A percentile compares a stretch with the other conserved stretches of the same genome.
Evolutionary conservation across 352 stramenopile genomes (phyloP).

Genomic region (Globisporangium cylindrosporum): DNA sequence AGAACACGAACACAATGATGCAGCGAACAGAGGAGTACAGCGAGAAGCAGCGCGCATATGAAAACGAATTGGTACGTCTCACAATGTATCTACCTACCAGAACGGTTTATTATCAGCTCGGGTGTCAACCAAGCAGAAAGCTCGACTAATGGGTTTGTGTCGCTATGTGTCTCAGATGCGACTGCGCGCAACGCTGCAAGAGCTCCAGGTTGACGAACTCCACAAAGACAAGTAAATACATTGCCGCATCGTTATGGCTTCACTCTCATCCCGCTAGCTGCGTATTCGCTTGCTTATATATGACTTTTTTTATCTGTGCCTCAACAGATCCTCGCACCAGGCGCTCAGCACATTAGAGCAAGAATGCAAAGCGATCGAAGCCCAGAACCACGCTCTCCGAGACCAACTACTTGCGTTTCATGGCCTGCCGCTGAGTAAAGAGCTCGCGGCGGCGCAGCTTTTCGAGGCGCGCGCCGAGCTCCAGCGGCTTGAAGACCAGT

Average conservation of each 20-base stretch:
- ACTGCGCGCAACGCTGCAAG: slow-evolving; percentile 22
- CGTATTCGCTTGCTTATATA: background rate
- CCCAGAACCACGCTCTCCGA: slow-evolving; percentile 25
- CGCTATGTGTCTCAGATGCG: slow-evolving; percentile 11
- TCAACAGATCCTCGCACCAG: slow-evolving; percentile 34
- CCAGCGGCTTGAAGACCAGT: slow-evolving; percentile 41
- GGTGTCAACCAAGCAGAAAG: too few species aligned
- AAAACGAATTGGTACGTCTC: slow-evolving; percentile 32
- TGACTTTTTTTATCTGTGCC: background rate
- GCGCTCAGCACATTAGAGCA: slow-evolving; percentile 24
- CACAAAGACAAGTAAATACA: slow-evolving; percentile 20
- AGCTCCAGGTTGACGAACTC: slow-evolving; percentile 20
- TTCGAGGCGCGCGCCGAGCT: slow-evolving; percentile 32
- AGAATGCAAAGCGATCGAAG: slow-evolving; percentile 34
- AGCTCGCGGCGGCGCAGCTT: slow-evolving; percentile 34
- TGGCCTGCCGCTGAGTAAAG: slow-evolving; percentile 34
- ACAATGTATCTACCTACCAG: background rate
- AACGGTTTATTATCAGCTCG: background rate
- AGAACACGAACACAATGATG: slow-evolving; percentile 42
- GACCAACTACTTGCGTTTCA: slow-evolving; percentile 35
- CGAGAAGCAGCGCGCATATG: slow-evolving; percentile 27
- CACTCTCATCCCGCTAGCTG: too few species aligned
- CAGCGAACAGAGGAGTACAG: slow-evolving; percentile 35
- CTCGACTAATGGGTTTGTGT: background rate
- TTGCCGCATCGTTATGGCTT: background rate